Percentiles rank a stretch among this genome's conserved stretches.
Conservation (phyloP, 129 eudicot genomes). For the Glebionis coronaria region DNA sequence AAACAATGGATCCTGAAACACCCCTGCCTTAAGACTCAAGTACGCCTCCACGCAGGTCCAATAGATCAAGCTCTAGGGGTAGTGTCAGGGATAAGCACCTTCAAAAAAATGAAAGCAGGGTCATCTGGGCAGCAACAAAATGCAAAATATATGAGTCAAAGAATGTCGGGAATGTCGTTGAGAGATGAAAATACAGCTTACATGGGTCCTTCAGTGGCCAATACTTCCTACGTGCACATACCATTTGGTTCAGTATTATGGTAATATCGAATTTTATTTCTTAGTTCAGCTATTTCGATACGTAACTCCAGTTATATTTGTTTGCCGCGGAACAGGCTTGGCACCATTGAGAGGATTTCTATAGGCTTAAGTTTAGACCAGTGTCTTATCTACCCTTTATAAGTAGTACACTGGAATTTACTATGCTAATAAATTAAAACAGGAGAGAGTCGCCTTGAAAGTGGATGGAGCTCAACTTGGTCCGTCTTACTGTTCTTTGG, state of each 20-base stretch:
- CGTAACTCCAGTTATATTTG: slow-evolving; percentile 66
- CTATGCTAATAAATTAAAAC: slow-evolving; percentile 16
- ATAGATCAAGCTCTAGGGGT: no score
- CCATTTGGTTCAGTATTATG: no score
- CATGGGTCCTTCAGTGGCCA: slow-evolving; percentile 40
- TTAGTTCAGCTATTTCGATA: no score
- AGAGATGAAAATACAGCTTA: slow-evolving; percentile 42
- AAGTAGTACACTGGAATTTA: neutral
- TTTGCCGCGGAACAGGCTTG: slow-evolving; percentile 89
- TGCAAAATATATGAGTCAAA: slow-evolving; percentile 58
- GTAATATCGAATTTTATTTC: no score
- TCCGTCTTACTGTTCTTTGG: slow-evolving; percentile 70
- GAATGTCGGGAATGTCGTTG: slow-evolving; percentile 70
- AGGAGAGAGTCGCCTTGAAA: slow-evolving; percentile 72
- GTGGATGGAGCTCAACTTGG: slow-evolving; percentile 64
- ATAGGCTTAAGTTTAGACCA: slow-evolving; percentile 38
- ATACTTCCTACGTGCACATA: slow-evolving; percentile 47
- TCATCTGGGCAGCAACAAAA: slow-evolving; percentile 62
- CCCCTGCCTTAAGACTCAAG: no score
- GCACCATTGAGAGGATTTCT: slow-evolving; percentile 90
- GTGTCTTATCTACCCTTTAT: neutral
- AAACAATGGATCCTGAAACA: no score
- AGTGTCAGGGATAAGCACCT: no score
- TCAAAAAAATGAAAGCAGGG: no score
- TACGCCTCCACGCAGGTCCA: no score